A percentile compares a stretch with the other conserved stretches of the same genome.
phyloP scores from a whole-genome alignment of 495 filamentous ascomycete species.

The Penicillium riverlandense region DNA sequence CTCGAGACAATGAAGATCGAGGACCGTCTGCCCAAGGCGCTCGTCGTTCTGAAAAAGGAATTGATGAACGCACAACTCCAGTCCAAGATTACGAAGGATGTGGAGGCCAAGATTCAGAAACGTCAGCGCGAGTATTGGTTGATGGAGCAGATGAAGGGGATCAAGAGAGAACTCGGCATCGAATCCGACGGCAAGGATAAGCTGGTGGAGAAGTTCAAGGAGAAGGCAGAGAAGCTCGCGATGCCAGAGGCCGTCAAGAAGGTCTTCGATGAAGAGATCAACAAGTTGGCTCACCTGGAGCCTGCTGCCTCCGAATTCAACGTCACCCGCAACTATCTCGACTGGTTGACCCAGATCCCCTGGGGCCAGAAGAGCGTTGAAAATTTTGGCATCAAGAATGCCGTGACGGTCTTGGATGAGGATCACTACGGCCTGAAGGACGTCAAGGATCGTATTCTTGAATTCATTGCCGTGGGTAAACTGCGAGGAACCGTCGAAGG shows the following conservation, averaged over 20 bases:
- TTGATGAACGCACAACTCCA: conserved; percentile 96
- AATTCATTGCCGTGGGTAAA: conserved; percentile 98
- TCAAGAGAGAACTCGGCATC: conserved; percentile 87
- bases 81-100: conserved; percentile 96
- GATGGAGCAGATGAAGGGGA: conserved; percentile 99
- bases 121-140: conserved; percentile 98
- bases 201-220: conserved; percentile 92
- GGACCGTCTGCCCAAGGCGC: conserved; percentile 78
- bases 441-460: conserved; percentile 96
- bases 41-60: conserved; percentile 93
- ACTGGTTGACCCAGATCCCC: conserved; percentile 97
- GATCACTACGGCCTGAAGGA: conserved; percentile 97
- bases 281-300: conserved; percentile 91
- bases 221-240: conserved; percentile 86
- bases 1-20: conserved; percentile 82
- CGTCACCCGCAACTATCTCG: conserved; percentile 97
- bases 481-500: conserved; percentile 95
- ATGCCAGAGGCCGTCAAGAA: conserved; percentile 97
- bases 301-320: conserved; percentile 97
- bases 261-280: conserved; percentile 96
- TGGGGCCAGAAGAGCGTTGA: conserved; percentile 96
- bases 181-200: conserved; percentile 98
- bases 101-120: conserved; percentile 96
- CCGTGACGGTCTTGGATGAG: conserved; percentile 85
- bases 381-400: conserved; percentile 91